Conservation (phyloP, 306 rosid genomes). For the Trichosanthes truncata region DNA sequence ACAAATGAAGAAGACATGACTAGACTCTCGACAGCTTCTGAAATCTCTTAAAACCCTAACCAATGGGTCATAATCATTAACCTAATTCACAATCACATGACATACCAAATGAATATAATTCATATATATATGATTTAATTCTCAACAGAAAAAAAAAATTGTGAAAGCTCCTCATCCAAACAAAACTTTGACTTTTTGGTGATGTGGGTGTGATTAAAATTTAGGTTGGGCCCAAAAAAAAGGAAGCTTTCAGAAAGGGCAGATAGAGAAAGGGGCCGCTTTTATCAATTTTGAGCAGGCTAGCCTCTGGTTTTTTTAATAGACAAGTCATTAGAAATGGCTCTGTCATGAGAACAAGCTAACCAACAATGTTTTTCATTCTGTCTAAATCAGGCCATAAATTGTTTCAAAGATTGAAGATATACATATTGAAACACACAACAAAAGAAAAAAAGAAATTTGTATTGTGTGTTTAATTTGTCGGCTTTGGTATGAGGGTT, state of each 20-base stretch:
- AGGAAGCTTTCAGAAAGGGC: background rate
- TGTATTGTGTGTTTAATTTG: background rate
- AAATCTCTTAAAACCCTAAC: background rate
- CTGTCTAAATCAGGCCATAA: slow-evolving; percentile 4
- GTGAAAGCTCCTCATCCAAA: background rate
- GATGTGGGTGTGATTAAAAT: background rate
- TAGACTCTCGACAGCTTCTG: background rate
- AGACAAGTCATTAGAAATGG: background rate
- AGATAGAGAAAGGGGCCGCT: background rate
- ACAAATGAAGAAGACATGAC: background rate
- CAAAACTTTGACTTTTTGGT: background rate
- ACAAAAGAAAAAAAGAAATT: background rate
- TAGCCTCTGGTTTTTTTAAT: background rate
- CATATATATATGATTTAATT: background rate
- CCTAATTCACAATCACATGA: background rate
- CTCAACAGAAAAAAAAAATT: background rate
- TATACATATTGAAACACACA: background rate
- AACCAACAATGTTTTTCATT: slow-evolving; percentile 6
- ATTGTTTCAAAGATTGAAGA: background rate
- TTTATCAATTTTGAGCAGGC: background rate
- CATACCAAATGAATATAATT: background rate
- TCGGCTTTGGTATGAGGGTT: background rate
- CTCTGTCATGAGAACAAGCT: background rate
- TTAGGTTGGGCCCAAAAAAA: background rate
- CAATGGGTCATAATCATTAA: background rate